phyloP scores from a whole-genome alignment of 495 filamentous ascomycete species.

The Amphirosellinia nigrospora region DNA sequence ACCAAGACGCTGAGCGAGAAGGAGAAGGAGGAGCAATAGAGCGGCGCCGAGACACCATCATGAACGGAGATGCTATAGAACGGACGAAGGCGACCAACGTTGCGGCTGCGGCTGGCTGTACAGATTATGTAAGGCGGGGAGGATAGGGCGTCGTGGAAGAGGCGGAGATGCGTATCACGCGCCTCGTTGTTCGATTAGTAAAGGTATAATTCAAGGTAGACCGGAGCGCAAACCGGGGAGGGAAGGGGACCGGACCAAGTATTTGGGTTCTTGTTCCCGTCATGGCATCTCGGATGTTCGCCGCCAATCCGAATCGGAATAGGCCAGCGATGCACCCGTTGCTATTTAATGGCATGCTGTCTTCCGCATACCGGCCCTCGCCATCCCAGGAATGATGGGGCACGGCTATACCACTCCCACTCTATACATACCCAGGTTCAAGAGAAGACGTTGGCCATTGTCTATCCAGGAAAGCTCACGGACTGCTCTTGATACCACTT shows the following conservation, averaged over 20 bases:
- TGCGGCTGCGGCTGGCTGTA: background rate
- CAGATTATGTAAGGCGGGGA: background rate
- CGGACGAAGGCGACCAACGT: no score
- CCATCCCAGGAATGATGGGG: background rate
- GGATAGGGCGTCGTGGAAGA: background rate
- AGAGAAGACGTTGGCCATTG: background rate
- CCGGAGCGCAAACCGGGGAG: background rate
- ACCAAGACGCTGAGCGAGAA: conserved; percentile 50
- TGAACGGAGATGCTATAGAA: background rate
- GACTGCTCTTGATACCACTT: background rate
- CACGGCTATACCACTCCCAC: background rate
- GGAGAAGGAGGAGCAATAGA: conserved; percentile 35
- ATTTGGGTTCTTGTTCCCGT: background rate
- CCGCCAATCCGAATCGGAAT: background rate
- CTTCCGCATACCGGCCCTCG: background rate
- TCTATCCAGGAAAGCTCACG: background rate
- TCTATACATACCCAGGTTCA: background rate
- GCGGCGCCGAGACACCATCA: background rate
- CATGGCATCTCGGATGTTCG: background rate
- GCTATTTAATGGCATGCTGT: background rate
- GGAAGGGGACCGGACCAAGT: background rate
- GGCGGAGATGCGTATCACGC: background rate
- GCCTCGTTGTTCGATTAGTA: background rate
- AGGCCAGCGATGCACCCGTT: background rate
- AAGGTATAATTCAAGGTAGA: background rate